Percentiles rank a stretch among this genome's conserved stretches.
These are phyloP conservation scores for Starmerella powellii DNA, from an alignment of 805 yeast species.

Conservation along the genomic window DNA sequence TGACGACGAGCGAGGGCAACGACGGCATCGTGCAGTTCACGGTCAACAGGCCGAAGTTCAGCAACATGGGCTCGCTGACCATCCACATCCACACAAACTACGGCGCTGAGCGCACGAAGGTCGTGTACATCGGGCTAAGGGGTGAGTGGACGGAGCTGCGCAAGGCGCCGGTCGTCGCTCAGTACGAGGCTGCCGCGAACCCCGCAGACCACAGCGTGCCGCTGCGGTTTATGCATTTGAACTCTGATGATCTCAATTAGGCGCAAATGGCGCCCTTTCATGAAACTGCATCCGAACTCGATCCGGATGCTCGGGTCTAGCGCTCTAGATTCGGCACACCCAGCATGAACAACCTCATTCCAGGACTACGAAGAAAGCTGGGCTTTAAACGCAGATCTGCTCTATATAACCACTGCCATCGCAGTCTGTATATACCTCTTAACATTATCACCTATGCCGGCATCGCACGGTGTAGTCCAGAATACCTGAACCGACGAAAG, in stretches of 20 bases:
- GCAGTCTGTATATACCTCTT: too few relatives aligned
- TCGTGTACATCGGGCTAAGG: constrained; percentile 65
- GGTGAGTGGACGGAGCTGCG: constrained; percentile 41
- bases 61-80: constrained; percentile 56
- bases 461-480: too few relatives aligned
- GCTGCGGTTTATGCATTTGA: background rate
- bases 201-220: constrained; percentile 67
- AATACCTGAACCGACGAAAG: too few relatives aligned
- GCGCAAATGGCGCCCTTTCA: background rate
- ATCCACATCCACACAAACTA: constrained; percentile 58
- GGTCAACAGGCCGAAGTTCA: constrained; percentile 61
- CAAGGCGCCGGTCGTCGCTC: constrained; percentile 59
- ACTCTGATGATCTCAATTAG: background rate
- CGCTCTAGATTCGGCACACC: background rate
- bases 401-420: too few relatives aligned
- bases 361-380: too few relatives aligned
- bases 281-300: too few relatives aligned
- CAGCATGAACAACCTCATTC: too few relatives aligned
- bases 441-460: too few relatives aligned
- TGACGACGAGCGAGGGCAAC: constrained; percentile 26
- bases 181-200: constrained; percentile 86
- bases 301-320: too few relatives aligned
- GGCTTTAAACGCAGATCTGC: too few relatives aligned
- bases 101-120: constrained; percentile 42
- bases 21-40: constrained; percentile 65